These are phyloP conservation scores for Penicillium aurantiogriseum DNA, from an alignment of 2,329 filamentous ascomycete genomes.

Conservation along the genomic window DNA sequence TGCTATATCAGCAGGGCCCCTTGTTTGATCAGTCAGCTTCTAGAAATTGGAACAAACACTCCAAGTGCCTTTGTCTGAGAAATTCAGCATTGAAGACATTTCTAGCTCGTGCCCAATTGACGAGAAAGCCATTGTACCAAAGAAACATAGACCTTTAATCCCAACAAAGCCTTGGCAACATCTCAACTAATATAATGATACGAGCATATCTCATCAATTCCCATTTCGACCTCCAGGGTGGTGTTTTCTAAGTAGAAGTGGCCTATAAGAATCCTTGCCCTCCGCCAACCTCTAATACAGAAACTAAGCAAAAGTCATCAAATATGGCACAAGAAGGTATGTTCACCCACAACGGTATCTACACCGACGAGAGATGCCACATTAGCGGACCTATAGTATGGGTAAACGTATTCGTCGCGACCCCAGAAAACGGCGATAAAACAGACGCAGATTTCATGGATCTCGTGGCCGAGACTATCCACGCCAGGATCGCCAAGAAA, in stretches of 20 bases:
- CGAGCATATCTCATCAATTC: background rate
- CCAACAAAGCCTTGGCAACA: background rate
- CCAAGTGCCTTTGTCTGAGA: background rate
- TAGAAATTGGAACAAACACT: too few relatives aligned
- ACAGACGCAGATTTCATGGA: background rate
- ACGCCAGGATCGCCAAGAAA: background rate
- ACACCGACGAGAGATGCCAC: background rate
- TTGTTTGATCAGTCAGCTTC: background rate
- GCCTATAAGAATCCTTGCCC: too few relatives aligned
- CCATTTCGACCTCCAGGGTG: background rate
- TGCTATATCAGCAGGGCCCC: too few relatives aligned
- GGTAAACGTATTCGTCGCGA: slow-evolving; percentile 1
- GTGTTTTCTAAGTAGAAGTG: too few relatives aligned
- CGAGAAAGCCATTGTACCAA: background rate
- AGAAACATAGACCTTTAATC: background rate
- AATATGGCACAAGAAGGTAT: background rate
- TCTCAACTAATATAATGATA: background rate
- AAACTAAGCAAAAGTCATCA: background rate
- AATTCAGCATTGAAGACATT: background rate
- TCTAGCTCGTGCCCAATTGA: background rate
- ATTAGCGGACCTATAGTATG: background rate
- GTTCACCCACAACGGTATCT: background rate
- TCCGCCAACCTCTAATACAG: too few relatives aligned
- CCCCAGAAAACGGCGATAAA: background rate
- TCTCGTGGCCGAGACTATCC: background rate